Evolutionary conservation across 1,139 yeast genomes (phyloP).

Genomic region (Kluyveromyces marxianus): DNA sequence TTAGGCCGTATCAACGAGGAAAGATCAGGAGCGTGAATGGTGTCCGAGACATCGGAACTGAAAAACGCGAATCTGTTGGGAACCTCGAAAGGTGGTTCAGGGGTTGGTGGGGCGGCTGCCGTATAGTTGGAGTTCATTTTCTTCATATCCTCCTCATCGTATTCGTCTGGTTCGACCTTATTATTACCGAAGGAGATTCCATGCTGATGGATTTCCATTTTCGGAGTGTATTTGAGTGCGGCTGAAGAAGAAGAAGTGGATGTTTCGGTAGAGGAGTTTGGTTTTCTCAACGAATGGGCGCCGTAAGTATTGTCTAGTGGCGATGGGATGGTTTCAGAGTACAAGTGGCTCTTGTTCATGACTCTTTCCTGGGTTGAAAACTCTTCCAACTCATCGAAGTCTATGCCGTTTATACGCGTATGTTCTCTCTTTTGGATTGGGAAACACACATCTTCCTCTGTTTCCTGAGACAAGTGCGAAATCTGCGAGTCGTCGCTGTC

Average conservation of each 20-base stretch:
- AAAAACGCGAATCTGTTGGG: slow-evolving; percentile 83
- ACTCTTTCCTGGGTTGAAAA: slow-evolving; percentile 44
- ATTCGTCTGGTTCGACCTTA: slow-evolving; percentile 33
- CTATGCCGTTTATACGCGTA: slow-evolving; percentile 59
- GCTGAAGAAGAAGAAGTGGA: slow-evolving; percentile 36
- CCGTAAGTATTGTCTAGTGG: not conserved
- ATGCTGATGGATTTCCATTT: slow-evolving; percentile 10
- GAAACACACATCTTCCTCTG: slow-evolving; percentile 96
- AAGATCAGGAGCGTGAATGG: slow-evolving; percentile 82
- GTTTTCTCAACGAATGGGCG: not conserved
- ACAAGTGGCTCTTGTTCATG: slow-evolving; percentile 11
- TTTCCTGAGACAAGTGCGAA: slow-evolving; percentile 68
- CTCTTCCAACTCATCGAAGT: slow-evolving; percentile 72
- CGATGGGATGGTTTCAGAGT: not conserved
- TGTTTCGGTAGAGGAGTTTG: slow-evolving; percentile 26
- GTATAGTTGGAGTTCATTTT: slow-evolving; percentile 1
- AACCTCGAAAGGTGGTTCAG: slow-evolving; percentile 17
- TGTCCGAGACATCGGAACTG: slow-evolving; percentile 73
- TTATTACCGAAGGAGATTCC: slow-evolving; percentile 35
- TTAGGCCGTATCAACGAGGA: slow-evolving; percentile 64
- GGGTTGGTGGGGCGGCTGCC: not conserved
- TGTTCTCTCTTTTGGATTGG: slow-evolving; percentile 74
- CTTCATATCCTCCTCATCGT: slow-evolving; percentile 6
- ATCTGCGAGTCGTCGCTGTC: slow-evolving; percentile 70
- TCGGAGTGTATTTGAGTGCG: slow-evolving; percentile 58